Conservation (phyloP, 2,329 filamentous ascomycete genomes). For the Xylaria polymorpha region DNA sequence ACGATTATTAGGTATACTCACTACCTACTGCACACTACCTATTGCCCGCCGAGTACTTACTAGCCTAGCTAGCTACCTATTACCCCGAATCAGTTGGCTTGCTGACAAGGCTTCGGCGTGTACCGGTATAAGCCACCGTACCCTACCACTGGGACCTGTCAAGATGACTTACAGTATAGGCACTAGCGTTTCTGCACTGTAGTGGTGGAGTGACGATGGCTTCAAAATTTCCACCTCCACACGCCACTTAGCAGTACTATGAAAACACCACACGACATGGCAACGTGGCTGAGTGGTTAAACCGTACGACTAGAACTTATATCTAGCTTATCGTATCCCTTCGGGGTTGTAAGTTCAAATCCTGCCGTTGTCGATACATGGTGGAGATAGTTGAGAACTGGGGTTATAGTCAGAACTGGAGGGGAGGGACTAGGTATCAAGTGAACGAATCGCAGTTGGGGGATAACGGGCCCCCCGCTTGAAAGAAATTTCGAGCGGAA, state of each 20-base stretch:
- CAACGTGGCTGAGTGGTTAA: slow-evolving; percentile 34
- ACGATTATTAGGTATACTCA: background rate
- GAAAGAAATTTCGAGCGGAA: background rate
- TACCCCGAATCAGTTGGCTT: slow-evolving; percentile 1
- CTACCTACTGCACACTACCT: background rate
- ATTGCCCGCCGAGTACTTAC: background rate
- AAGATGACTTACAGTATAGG: background rate
- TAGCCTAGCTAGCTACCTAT: background rate
- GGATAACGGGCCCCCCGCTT: background rate
- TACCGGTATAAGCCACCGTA: slow-evolving; percentile 7
- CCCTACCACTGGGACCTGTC: slow-evolving; percentile 9
- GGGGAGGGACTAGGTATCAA: too few relatives aligned
- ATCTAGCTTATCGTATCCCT: slow-evolving; percentile 22
- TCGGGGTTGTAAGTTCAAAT: slow-evolving; percentile 31
- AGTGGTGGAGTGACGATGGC: slow-evolving; percentile 11
- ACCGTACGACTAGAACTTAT: slow-evolving; percentile 26
- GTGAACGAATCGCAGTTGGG: background rate
- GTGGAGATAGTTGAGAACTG: background rate
- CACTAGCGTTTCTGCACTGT: slow-evolving; percentile 8
- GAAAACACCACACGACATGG: background rate
- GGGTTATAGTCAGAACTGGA: too few relatives aligned
- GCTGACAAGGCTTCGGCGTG: slow-evolving; percentile 11
- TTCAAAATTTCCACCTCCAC: background rate
- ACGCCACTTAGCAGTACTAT: background rate
- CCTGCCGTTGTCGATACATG: slow-evolving; percentile 19